Evolutionary conservation across 2,329 filamentous ascomycete genomes (phyloP).

Genomic region (Penicillium sp.): DNA sequence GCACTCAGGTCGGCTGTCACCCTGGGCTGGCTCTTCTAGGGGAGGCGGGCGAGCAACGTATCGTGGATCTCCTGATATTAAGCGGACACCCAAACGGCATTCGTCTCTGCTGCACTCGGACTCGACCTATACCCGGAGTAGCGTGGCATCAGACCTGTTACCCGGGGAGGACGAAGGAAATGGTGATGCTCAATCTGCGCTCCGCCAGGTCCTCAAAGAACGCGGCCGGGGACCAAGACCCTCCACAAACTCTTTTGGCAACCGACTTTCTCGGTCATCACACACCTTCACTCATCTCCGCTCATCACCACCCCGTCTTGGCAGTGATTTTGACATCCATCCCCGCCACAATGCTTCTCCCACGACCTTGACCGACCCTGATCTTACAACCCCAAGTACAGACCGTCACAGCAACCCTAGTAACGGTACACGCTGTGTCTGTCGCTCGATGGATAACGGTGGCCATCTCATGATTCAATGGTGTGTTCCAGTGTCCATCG

Average conservation of each 20-base stretch:
- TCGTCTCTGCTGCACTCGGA: conserved; percentile 32
- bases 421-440: conserved; percentile 57
- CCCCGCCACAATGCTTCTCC: conserved; percentile 47
- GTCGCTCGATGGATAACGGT: conserved; percentile 53
- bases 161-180: conserved; percentile 31
- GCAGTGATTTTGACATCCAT: conserved; percentile 37
- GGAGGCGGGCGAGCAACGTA: conserved; percentile 24
- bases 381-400: conserved; percentile 52
- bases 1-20: conserved; percentile 41
- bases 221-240: conserved; percentile 28
- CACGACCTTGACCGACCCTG: conserved; percentile 50
- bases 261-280: conserved; percentile 29
- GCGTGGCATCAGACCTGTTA: conserved; percentile 25
- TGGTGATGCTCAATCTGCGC: conserved; percentile 47
- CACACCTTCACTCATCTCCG: conserved; percentile 37
- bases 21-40: conserved; percentile 39
- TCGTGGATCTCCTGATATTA: conserved; percentile 29
- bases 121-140: conserved; percentile 32
- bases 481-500: conserved; percentile 31
- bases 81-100: conserved; percentile 36
- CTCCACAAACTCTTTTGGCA: conserved; percentile 29
- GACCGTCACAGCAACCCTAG: conserved; percentile 53
- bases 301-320: conserved; percentile 44
- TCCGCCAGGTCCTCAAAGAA: conserved; percentile 45
- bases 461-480: conserved; percentile 60